These are phyloP conservation scores for Mrakia frigida DNA, from an alignment of 768 basidiomycete genomes.

Conservation along the genomic window DNA sequence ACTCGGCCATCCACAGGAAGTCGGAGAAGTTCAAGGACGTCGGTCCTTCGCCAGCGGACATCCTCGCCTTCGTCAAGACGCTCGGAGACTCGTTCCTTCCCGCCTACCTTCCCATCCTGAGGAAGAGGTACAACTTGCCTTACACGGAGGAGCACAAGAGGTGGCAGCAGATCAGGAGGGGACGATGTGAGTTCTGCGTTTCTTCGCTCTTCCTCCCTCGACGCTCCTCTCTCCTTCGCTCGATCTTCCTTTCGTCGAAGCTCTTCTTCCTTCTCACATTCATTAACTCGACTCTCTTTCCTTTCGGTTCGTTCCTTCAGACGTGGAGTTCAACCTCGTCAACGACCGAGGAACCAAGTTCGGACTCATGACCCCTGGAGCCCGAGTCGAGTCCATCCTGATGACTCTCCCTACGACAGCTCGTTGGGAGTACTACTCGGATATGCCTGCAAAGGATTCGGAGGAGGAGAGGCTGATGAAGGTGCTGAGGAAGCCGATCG, in stretches of 20 bases:
- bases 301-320: conserved; percentile 43
- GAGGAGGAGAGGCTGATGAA: conserved; percentile 60
- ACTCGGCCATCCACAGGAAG: conserved; percentile 49
- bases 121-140: conserved; percentile 48
- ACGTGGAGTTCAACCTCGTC: conserved; percentile 86
- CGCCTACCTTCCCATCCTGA: conserved; percentile 85
- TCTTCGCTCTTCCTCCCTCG: neutral
- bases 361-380: conserved; percentile 68
- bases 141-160: conserved; percentile 59
- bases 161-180: conserved; percentile 83
- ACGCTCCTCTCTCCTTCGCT: too few species aligned
- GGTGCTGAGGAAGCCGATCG: conserved; percentile 56
- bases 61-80: conserved; percentile 68
- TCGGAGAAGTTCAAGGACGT: conserved; percentile 31
- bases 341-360: conserved; percentile 7
- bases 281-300: neutral
- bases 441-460: conserved; percentile 52
- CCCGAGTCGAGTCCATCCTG: conserved; percentile 66
- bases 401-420: conserved; percentile 66
- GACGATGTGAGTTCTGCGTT: conserved; percentile 1
- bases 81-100: conserved; percentile 78
- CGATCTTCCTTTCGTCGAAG: too few species aligned
- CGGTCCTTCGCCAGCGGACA: conserved; percentile 47
- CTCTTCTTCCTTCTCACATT: too few species aligned
- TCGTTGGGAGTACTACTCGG: conserved; percentile 83